These are phyloP conservation scores for Chlorella sp. DNA, from an alignment of 139 green algal species.

Conservation along the genomic window DNA sequence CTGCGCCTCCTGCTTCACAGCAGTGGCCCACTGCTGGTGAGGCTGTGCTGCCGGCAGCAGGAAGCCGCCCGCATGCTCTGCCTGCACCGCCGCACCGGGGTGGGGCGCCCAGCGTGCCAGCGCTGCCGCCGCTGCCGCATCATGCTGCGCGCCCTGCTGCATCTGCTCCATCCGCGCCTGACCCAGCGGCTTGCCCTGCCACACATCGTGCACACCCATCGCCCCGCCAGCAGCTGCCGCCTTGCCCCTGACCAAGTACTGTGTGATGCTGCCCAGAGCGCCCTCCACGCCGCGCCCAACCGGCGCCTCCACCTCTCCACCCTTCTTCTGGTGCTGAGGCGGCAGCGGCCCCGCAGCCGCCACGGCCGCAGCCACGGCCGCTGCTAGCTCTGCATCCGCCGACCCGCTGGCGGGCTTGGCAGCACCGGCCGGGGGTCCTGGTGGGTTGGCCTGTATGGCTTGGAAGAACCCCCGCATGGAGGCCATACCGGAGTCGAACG, in stretches of 20 bases:
- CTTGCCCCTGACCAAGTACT: not conserved
- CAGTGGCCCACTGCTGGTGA: not conserved
- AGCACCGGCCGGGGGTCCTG: not conserved
- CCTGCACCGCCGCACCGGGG: not conserved
- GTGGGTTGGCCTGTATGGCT: conserved; percentile 60
- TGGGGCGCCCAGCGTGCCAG: no score
- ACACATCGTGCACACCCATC: conserved; percentile 11
- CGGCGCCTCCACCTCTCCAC: not conserved
- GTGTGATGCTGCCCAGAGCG: not conserved
- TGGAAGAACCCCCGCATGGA: conserved; percentile 67
- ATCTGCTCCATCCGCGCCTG: conserved; percentile 4
- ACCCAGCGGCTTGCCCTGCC: conserved; percentile 30
- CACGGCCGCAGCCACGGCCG: conserved; percentile 20
- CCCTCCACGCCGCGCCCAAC: conserved; percentile 9
- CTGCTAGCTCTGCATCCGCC: not conserved
- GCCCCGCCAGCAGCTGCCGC: not conserved
- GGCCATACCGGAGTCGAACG: conserved; percentile 43
- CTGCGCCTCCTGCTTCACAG: not conserved
- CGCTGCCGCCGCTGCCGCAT: no score
- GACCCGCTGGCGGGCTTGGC: not conserved
- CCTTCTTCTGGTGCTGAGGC: not conserved
- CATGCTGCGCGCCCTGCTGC: not conserved
- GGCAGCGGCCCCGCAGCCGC: conserved; percentile 9
- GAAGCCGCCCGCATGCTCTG: not conserved
- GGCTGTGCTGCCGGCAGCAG: not conserved